Evolutionary conservation across 192 early-diverging fungal genomes (phyloP).

Genomic region (Coemansia sp.): DNA sequence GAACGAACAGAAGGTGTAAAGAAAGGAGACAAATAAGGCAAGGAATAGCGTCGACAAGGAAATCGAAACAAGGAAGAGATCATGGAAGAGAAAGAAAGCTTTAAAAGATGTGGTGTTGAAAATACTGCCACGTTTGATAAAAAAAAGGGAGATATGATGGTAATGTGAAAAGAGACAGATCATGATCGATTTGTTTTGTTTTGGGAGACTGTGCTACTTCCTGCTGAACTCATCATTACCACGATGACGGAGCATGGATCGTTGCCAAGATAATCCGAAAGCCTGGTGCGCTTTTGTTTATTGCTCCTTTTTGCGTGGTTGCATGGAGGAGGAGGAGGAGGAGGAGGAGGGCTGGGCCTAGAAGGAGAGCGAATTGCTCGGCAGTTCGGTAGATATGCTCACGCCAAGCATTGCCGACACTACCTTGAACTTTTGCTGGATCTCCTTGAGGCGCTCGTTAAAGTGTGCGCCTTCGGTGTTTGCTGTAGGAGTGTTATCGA

Average conservation of each 20-base stretch:
- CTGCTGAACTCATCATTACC: too few species aligned
- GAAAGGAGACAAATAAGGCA: background rate
- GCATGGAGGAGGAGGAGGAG: background rate
- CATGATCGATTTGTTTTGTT: background rate
- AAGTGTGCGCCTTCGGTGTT: conserved; percentile 47
- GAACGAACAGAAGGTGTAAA: background rate
- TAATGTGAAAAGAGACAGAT: too few species aligned
- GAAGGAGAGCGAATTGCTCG: conserved; percentile 33
- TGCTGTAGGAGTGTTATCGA: conserved; percentile 21
- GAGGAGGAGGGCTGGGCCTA: conserved; percentile 9
- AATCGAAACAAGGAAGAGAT: conserved; percentile 1
- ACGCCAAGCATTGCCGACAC: conserved; percentile 44
- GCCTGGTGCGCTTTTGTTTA: too few species aligned
- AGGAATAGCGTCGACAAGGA: conserved; percentile 11
- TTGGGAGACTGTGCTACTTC: too few species aligned
- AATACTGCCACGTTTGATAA: conserved; percentile 4
- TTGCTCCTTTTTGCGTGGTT: too few species aligned
- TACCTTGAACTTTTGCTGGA: conserved; percentile 46
- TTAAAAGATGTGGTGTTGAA: background rate
- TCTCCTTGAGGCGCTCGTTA: conserved; percentile 28
- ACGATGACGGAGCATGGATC: too few species aligned
- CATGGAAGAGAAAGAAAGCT: conserved; percentile 2
- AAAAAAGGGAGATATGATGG: background rate
- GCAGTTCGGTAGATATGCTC: conserved; percentile 33
- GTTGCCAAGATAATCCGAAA: too few species aligned